Evolutionary conservation across 2,329 filamentous ascomycete species (phyloP), one percentile per base, ranked within the genome.

Genomic region (Sarocladiaceae sp.): DNA sequence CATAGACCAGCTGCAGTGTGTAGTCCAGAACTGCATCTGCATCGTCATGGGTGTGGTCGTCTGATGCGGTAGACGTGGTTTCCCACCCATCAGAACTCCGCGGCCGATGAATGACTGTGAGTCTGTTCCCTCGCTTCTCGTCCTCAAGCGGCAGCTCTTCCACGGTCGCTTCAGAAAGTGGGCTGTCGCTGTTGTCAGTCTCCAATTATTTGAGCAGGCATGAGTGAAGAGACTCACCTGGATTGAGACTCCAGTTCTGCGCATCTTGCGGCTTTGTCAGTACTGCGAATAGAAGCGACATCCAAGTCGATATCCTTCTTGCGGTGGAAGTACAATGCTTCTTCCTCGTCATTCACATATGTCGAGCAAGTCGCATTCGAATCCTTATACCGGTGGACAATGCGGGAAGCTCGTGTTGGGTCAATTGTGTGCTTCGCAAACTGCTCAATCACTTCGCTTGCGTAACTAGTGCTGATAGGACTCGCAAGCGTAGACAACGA

Each of bases 311-410:
- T 4, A 15, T 48, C 44, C 18, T 48, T 48, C 44, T 18, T 48
- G 3, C 44, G 44, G 15, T n/a, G 15, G n/a, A 48, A 33, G 28
- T 28, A 48, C 44, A 48, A 33, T 6, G 44, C 28, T 20, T 69
- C 65, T 31, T 67, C 65, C 7, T 70, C 66, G 28, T 69, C 65
- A 33, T 70, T 69, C 35, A 69, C 64, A 55, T 67, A 69, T 0
- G 68, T 70, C 13, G 67, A 71, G 25, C 68, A 70, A 3, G 68
- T 71, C 2, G 64, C 67, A 20, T 51, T 68, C 0, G 65, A 68
- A 0, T 64, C 61, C 13, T 63, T 59, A 33, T 67, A 64, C 3
- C 67, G 59, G 59, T 70, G 68, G 36, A 61, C 60, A 50, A 64
- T 60, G 17, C 62, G 59, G 53, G 64, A 63, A 5, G 64, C 57